A percentile compares a stretch with the other conserved stretches of the same genome.
Conservation (phyloP, 257 asterid species). For the Petrea volubilis region DNA sequence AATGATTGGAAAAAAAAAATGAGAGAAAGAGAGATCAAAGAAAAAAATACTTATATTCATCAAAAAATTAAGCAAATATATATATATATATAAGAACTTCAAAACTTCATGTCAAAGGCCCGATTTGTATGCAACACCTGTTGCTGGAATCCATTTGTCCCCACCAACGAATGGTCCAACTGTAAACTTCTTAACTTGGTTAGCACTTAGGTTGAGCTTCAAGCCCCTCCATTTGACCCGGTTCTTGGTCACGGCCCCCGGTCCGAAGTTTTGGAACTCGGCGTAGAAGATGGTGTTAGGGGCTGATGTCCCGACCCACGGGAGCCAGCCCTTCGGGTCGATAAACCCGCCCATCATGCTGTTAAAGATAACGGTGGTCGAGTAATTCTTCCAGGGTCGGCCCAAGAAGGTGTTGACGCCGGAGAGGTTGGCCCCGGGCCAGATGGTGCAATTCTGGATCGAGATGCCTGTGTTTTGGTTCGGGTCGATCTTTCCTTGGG, state of each 20-base stretch:
- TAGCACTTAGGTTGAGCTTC: conserved; percentile 49
- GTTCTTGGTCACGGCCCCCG: conserved; percentile 61
- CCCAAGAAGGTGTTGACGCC: conserved; percentile 65
- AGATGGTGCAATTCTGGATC: conserved; percentile 69
- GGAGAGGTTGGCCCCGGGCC: conserved; percentile 51
- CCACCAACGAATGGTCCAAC: conserved; percentile 58
- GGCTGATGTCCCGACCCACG: conserved; percentile 78
- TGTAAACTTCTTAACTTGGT: conserved; percentile 55
- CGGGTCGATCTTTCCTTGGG: conserved; percentile 55
- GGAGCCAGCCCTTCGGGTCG: conserved; percentile 76
- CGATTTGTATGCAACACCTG: conserved; percentile 51
- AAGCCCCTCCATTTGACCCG: conserved; percentile 82
- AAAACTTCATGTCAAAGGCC: conserved; percentile 47
- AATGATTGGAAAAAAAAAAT: not conserved
- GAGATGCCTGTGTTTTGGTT: conserved; percentile 71
- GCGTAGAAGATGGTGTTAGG: conserved; percentile 75
- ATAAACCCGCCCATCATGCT: conserved; percentile 46
- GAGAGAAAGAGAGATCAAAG: not conserved
- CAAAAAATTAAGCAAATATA: conserved; percentile 4
- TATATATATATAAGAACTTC: not conserved
- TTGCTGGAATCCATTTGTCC: conserved; percentile 58
- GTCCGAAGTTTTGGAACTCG: conserved; percentile 60
- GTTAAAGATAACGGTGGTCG: conserved; percentile 63
- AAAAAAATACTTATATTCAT: not conserved
- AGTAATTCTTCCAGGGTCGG: conserved; percentile 86